Percentiles rank a stretch among this genome's conserved stretches.
phyloP scores from a whole-genome alignment of 345 rosid species.

The Hibiscus trionum region DNA sequence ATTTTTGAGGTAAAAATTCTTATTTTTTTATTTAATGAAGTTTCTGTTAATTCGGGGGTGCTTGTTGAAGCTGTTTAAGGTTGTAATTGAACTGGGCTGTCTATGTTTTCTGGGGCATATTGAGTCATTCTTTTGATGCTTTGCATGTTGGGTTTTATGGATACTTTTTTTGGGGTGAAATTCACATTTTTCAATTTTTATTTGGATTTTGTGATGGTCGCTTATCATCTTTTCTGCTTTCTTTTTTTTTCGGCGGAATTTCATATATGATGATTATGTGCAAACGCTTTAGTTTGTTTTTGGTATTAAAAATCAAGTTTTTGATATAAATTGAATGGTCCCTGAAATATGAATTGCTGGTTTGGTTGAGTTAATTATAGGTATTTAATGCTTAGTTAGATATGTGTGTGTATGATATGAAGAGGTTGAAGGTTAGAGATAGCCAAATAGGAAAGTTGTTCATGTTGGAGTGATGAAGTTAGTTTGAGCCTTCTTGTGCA shows the following conservation, averaged over 20 bases:
- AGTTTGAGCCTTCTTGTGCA: not conserved
- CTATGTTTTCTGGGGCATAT: constrained; percentile 3
- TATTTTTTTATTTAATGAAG: not conserved
- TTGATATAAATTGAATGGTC: not conserved
- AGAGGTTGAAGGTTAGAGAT: not conserved
- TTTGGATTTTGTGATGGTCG: not conserved
- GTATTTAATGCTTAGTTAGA: not conserved
- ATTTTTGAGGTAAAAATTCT: constrained; percentile 14
- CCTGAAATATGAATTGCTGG: not conserved
- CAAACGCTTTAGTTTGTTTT: not conserved
- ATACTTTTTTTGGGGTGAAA: not conserved
- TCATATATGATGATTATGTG: not conserved
- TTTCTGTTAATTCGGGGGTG: constrained; percentile 7
- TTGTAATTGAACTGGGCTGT: constrained; percentile 20
- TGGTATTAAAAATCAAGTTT: not conserved
- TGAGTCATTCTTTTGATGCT: constrained; percentile 13
- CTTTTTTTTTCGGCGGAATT: not conserved
- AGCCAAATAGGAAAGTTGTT: not conserved
- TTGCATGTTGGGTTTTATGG: not conserved
- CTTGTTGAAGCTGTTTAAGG: not conserved
- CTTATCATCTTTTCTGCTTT: not conserved
- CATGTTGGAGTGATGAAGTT: not conserved
- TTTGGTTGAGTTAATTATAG: not conserved
- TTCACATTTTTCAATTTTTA: not conserved
- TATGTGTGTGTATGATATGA: not conserved